Evolutionary conservation across 257 asterid genomes (phyloP).

Genomic region (Gentiana dahurica): DNA sequence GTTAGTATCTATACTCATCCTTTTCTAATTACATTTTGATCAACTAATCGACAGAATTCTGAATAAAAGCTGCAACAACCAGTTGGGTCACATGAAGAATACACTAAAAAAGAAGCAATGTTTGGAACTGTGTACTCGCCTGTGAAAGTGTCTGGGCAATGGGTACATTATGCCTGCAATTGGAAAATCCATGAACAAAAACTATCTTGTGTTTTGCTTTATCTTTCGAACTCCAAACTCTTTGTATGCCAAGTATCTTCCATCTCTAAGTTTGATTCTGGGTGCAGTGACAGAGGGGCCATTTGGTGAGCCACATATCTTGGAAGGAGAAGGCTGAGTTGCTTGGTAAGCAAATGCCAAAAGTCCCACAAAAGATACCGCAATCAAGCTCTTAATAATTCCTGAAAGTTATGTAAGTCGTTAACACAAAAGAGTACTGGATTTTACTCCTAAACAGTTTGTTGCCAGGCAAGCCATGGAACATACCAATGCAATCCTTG

Average conservation of each 20-base stretch:
- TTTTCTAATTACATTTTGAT: too few species aligned
- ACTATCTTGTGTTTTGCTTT: conserved; percentile 57
- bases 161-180: conserved; percentile 37
- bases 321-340: conserved; percentile 59
- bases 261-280: conserved; percentile 71
- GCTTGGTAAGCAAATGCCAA: conserved; percentile 75
- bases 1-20: too few species aligned
- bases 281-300: conserved; percentile 70
- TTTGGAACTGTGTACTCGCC: conserved; percentile 18
- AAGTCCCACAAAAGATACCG: conserved; percentile 44
- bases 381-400: conserved; percentile 39
- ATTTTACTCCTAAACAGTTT: too few species aligned
- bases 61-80: not conserved
- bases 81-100: not conserved
- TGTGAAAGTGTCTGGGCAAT: conserved; percentile 33
- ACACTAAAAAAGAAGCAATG: not conserved
- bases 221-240: conserved; percentile 64
- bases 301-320: conserved; percentile 44
- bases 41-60: too few species aligned
- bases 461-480: too few species aligned
- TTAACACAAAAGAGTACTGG: too few species aligned
- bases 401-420: conserved; percentile 35
- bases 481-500: too few species aligned
- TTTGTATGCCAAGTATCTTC: conserved; percentile 71
- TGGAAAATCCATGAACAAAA: conserved; percentile 54